Conservation (phyloP, 495 filamentous ascomycete genomes). For the Aspergillus funiculosus region DNA sequence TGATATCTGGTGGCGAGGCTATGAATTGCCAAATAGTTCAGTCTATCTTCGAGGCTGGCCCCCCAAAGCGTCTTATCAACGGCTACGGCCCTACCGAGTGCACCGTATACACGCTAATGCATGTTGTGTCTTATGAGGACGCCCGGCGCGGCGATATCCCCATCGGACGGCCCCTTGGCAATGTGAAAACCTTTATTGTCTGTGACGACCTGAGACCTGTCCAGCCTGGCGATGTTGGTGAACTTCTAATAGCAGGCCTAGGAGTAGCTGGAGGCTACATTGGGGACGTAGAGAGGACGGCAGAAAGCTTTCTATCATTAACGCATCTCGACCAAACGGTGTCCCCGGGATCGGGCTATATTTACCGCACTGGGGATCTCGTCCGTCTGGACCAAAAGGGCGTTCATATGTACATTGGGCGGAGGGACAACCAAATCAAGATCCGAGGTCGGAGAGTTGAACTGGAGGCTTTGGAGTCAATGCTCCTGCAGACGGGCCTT, state of each 20-base stretch:
- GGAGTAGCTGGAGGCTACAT: constrained; percentile 41
- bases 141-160: constrained; percentile 3
- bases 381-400: constrained; percentile 21
- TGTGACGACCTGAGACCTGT: constrained; percentile 37
- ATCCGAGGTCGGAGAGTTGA: constrained; percentile 45
- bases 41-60: constrained; percentile 15
- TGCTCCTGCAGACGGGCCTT: constrained; percentile 1
- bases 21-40: constrained; percentile 15
- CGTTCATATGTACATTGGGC: constrained; percentile 21
- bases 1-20: constrained; percentile 20
- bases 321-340: neutral
- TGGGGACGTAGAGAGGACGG: constrained; percentile 31
- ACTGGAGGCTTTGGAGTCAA: constrained; percentile 36
- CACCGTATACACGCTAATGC: constrained; percentile 11
- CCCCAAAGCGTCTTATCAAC: constrained; percentile 24
- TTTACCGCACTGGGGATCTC: constrained; percentile 21
- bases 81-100: constrained; percentile 33
- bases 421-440: constrained; percentile 43
- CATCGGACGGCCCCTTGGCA: constrained; percentile 18
- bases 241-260: constrained; percentile 39
- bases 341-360: neutral
- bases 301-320: constrained; percentile 25
- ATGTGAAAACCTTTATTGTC: constrained; percentile 25
- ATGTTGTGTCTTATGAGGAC: constrained; percentile 9
- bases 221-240: constrained; percentile 31